These are phyloP conservation scores for Acer yangbiense DNA, from an alignment of 345 rosid genomes.

Conservation along the genomic window DNA sequence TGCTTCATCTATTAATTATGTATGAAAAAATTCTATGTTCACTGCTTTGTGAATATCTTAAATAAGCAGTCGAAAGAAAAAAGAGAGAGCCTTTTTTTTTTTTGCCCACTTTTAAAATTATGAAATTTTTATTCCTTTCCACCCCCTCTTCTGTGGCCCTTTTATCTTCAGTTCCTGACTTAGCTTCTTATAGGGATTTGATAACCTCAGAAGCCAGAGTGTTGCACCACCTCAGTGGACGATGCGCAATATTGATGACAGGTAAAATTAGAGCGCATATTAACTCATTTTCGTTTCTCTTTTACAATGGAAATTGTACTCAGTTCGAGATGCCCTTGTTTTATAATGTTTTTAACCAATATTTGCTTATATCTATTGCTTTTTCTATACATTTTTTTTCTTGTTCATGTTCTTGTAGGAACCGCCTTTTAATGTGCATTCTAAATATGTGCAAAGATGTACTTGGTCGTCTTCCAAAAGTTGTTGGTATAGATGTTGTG, in stretches of 20 bases:
- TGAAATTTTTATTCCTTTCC: not conserved
- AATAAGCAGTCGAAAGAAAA: not conserved
- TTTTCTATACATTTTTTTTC: not conserved
- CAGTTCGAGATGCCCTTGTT: not conserved
- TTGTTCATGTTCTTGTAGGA: constrained; percentile 45
- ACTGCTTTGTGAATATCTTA: not conserved
- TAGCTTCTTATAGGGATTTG: constrained; percentile 78
- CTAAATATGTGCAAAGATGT: constrained; percentile 78
- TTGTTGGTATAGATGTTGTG: constrained; percentile 86
- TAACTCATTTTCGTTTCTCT: not conserved
- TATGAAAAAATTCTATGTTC: constrained; percentile 15
- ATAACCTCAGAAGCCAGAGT: constrained; percentile 95
- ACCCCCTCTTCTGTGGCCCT: not conserved
- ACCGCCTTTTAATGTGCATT: constrained; percentile 72
- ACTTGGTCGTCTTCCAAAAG: constrained; percentile 80
- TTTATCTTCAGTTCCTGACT: constrained; percentile 30
- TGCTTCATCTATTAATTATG: constrained; percentile 8
- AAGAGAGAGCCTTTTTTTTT: not conserved
- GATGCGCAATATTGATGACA: constrained; percentile 95
- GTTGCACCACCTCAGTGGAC: constrained; percentile 99
- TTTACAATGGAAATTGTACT: not conserved
- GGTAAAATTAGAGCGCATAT: constrained; percentile 41
- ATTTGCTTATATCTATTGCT: not conserved
- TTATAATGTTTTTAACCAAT: not conserved
- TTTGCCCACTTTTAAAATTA: not conserved